A percentile compares a stretch with the other conserved stretches of the same genome.
These are phyloP conservation scores for Cercophora sp. DNA, from an alignment of 495 filamentous ascomycete species.

Conservation along the genomic window DNA sequence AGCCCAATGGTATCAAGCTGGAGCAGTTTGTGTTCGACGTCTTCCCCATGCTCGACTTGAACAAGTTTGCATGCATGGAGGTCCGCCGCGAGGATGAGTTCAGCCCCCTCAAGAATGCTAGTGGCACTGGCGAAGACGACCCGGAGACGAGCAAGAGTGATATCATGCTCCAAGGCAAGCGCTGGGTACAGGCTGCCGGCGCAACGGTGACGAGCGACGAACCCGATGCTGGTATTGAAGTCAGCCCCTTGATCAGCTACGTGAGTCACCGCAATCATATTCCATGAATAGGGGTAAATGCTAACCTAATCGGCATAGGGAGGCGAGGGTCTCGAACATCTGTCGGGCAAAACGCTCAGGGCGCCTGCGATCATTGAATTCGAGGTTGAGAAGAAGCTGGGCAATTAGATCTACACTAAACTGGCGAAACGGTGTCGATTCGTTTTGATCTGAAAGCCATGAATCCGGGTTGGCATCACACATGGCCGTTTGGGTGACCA, in stretches of 20 bases:
- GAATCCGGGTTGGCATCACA: too few species aligned
- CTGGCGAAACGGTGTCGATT: too few species aligned
- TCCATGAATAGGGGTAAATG: too few species aligned
- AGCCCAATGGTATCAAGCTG: constrained; percentile 96
- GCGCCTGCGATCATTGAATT: constrained; percentile 74
- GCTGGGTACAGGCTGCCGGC: constrained; percentile 78
- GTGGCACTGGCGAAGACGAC: constrained; percentile 86
- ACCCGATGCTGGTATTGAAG: constrained; percentile 70
- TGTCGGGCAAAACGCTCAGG: constrained; percentile 69
- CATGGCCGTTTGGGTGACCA: too few species aligned
- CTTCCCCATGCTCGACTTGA: constrained; percentile 82
- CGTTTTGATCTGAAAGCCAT: too few species aligned
- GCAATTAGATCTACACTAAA: neutral
- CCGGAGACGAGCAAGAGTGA: constrained; percentile 86
- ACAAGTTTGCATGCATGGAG: constrained; percentile 92
- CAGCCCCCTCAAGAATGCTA: constrained; percentile 95
- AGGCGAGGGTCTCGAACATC: constrained; percentile 82
- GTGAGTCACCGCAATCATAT: too few species aligned
- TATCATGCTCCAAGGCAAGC: constrained; percentile 82
- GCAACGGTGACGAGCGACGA: constrained; percentile 70
- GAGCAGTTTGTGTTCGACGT: constrained; percentile 99
- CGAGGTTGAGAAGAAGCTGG: constrained; percentile 41
- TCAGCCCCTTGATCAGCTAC: constrained; percentile 93
- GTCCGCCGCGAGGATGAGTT: constrained; percentile 97
- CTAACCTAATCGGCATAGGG: constrained; percentile 53